phyloP scores from a whole-genome alignment of 495 filamentous ascomycete genomes.

The Penicillium cataractarum region DNA sequence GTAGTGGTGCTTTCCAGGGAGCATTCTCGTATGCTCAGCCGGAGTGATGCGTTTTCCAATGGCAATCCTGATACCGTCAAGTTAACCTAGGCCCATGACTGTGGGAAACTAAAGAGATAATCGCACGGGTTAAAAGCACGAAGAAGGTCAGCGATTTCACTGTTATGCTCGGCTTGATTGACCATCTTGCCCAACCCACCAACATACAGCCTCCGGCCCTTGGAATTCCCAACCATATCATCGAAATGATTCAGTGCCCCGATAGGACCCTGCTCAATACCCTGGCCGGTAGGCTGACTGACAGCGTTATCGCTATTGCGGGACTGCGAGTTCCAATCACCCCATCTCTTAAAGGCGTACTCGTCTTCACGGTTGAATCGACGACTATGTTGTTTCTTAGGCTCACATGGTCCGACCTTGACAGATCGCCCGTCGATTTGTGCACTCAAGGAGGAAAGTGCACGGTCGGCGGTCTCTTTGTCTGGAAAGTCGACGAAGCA shows the following conservation, averaged over 20 bases:
- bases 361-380: neutral
- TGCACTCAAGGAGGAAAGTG: neutral
- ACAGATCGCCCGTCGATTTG: neutral
- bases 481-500: neutral
- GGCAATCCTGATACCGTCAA: neutral
- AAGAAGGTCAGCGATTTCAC: neutral
- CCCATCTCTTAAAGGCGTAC: neutral
- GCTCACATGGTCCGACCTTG: neutral
- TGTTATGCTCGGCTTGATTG: neutral
- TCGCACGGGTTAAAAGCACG: neutral
- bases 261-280: neutral
- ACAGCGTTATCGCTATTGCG: neutral
- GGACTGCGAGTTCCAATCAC: neutral
- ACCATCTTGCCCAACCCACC: neutral
- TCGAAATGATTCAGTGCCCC: neutral
- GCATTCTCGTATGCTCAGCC: neutral
- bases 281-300: neutral
- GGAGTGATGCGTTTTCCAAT: neutral
- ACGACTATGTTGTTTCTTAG: neutral
- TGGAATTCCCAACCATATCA: neutral
- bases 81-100: too few relatives aligned
- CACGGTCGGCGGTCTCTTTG: constrained; percentile 8
- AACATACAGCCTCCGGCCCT: neutral
- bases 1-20: neutral
- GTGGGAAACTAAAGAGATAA: neutral